These are phyloP conservation scores for Botryotinia convoluta DNA, from an alignment of 2,329 filamentous ascomycete genomes.

Conservation along the genomic window DNA sequence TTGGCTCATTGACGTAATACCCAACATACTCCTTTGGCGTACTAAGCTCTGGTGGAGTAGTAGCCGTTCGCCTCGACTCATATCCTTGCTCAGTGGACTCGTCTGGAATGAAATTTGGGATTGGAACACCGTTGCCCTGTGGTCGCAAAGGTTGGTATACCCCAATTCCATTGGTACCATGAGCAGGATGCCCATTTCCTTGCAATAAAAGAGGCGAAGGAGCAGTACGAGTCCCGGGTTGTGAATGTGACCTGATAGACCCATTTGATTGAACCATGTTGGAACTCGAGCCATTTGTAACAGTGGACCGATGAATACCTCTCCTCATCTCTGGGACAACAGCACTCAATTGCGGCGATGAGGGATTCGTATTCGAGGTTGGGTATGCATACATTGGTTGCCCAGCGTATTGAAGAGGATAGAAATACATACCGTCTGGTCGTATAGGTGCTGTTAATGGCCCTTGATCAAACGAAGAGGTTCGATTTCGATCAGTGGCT, in stretches of 20 bases:
- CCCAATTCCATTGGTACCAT: constrained; percentile 36
- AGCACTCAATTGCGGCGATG: constrained; percentile 50
- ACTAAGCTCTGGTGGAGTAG: constrained; percentile 32
- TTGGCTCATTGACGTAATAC: constrained; percentile 37
- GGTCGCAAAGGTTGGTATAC: constrained; percentile 33
- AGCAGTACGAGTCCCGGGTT: constrained; percentile 52
- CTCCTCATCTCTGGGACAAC: constrained; percentile 54
- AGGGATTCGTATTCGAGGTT: constrained; percentile 54
- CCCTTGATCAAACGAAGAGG: constrained; percentile 61
- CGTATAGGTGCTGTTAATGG: constrained; percentile 58
- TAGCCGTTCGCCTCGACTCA: constrained; percentile 26
- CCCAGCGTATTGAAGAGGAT: constrained; percentile 45
- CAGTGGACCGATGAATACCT: constrained; percentile 53
- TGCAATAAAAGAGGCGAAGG: constrained; percentile 39
- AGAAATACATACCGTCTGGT: constrained; percentile 53
- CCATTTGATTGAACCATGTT: constrained; percentile 47
- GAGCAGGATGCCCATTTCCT: constrained; percentile 40
- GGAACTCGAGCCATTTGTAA: constrained; percentile 48
- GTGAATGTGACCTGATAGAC: constrained; percentile 63
- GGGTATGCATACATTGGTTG: constrained; percentile 49
- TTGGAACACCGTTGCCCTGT: constrained; percentile 47
- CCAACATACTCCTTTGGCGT: constrained; percentile 38
- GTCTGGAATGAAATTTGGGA: constrained; percentile 57
- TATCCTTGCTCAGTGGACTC: constrained; percentile 40
- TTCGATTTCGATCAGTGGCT: constrained; percentile 52